Base-by-base conservation (phyloP, 768 basidiomycete genomes). In the Suillus placidus region DNA sequence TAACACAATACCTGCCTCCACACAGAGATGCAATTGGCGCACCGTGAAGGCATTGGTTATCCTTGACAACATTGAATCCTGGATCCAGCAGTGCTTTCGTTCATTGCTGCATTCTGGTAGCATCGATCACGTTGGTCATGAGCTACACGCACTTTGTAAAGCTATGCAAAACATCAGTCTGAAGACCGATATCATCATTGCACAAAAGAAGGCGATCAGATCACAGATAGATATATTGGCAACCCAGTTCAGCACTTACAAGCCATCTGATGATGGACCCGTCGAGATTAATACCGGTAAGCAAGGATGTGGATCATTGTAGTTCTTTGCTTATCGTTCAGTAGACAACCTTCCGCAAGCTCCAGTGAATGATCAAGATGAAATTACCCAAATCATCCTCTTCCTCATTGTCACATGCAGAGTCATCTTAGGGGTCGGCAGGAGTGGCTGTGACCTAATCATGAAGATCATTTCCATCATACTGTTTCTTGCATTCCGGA, bases 401-500 rank as follows among this genome's bases (percentile, higher is more conserved):
- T 47, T 47, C 20, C 9, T 47, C 3, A n/a, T 20, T n/a, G 45
- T 47, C 0, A 4, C 45, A 47, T 47, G 45, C 10, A 47, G 20
- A 37, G 30, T 70, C 8, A 18, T 77, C 20, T 65, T 73, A 58
- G 67, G 68, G 2, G 55, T 75, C 13, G 52, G 71, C 14, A 40
- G 10, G 2, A 9, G 12, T 4, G 62, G 56, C 0, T 55, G 64
- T 13, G 63, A 74, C 34, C 72, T 61, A 16, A 40, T 30, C 34
- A 20, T 61, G 8, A 43, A 30, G 18, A 61, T 61, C 6, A 38
- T 61, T 20, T 13, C 23, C 20, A 10, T 61, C 13, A 6, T 56
- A 42, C 63, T 56, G 10, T 56, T 35, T 23, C 30, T 64, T 5
- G 40, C 23, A 2, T 56, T 64, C 34, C 40, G 47, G 35, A n/a